A percentile compares a stretch with the other conserved stretches of the same genome.
Conservation (phyloP, 2,329 filamentous ascomycete genomes). For the Aspergillus amoenus region DNA sequence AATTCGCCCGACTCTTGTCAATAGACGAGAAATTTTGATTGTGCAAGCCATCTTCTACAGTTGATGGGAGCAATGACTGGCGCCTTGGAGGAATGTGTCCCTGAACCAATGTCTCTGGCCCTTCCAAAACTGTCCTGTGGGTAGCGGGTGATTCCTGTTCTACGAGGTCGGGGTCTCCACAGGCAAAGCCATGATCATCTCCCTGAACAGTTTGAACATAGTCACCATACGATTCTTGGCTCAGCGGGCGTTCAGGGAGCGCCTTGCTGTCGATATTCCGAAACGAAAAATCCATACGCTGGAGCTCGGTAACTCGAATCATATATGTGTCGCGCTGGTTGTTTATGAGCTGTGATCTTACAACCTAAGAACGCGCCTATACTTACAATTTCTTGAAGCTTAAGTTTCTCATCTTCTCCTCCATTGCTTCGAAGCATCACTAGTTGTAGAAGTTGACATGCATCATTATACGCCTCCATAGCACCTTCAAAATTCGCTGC, state of each 20-base stretch:
- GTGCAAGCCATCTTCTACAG: slow-evolving; percentile 29
- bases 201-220: slow-evolving; percentile 35
- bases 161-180: slow-evolving; percentile 55
- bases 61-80: slow-evolving; percentile 40
- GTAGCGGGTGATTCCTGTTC: slow-evolving; percentile 45
- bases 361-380: slow-evolving; percentile 4
- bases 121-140: slow-evolving; percentile 22
- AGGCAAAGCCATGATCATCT: slow-evolving; percentile 42
- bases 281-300: slow-evolving; percentile 61
- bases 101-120: slow-evolving; percentile 25
- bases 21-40: slow-evolving; percentile 14
- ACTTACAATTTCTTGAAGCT: slow-evolving; percentile 90
- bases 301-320: slow-evolving; percentile 82
- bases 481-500: slow-evolving; percentile 92
- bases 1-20: slow-evolving; percentile 46
- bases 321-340: slow-evolving; percentile 81
- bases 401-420: slow-evolving; percentile 76
- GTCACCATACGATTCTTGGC: slow-evolving; percentile 54
- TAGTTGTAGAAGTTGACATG: slow-evolving; percentile 81
- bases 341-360: slow-evolving; percentile 6
- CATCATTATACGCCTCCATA: slow-evolving; percentile 85
- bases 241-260: slow-evolving; percentile 69
- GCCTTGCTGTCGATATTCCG: slow-evolving; percentile 64
- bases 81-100: slow-evolving; percentile 36
- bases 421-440: slow-evolving; percentile 82